Evolutionary conservation across 495 filamentous ascomycete genomes (phyloP), one percentile per base, ranked within the genome.

Genomic region (Tuber umbilicatum): DNA sequence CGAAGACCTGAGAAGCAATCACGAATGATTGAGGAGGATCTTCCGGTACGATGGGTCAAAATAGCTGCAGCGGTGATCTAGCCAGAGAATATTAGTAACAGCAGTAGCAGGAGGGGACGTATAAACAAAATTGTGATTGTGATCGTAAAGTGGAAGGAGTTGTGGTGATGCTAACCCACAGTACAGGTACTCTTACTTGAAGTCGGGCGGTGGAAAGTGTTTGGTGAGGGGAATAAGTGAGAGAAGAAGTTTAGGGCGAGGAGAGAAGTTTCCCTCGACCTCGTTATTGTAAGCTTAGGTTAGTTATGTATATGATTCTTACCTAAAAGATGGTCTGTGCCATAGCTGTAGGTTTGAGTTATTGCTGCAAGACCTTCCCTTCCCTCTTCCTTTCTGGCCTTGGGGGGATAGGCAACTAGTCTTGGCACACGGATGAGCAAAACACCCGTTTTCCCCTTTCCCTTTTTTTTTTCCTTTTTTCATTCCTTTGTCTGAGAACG

Each of bases 1-100:
- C 70, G 75, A 78, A 74, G 43, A 42, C 69, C 77, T 38, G 73
- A 72, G 75, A 75, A 75, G 69, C 31, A 73, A 64, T 64, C 55
- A 64, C 55, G 55, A 64, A 35, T 69, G 73, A 31, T 23, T 60
- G 31, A 43, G 19, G 67, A 68, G 21, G 74, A 64, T 35, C 55
- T 64, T 35, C 55, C 31, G 75, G 75, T 41, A 71, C 68, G 60
- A 21, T 40, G 10, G 73, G 55, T 35, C 47, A 68, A 67, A 38
- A 71, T 68, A 75, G 68, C 27, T 31, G 73, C 37, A 35, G 27
- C 7, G 14, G 55, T 64, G 27, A 31, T 31, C 55, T 27, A 64
- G 17, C 38, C 45, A 17, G 35, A 39, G 17, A 68, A 72, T 23
- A 73, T 19, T 37, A 67, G 27, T 37, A n/a, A 31, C 2, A 35